A percentile compares a stretch with the other conserved stretches of the same genome.
These are phyloP conservation scores for Phaeosphaeriaceae sp. DNA, from an alignment of 2,329 filamentous ascomycete genomes.

Conservation along the genomic window DNA sequence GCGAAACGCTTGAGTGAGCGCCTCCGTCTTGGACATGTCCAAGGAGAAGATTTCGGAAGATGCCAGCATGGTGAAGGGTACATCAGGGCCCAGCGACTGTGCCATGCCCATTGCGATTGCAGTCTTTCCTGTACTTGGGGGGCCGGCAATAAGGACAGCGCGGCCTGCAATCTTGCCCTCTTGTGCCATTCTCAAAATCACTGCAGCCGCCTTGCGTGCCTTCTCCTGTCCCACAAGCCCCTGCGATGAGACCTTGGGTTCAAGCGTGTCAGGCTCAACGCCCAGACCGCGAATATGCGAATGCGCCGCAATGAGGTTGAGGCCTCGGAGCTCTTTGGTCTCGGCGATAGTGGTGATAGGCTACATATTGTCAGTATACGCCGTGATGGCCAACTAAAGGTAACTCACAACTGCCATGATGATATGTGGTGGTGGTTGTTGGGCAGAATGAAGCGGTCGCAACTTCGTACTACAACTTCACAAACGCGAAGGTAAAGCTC, in stretches of 20 bases:
- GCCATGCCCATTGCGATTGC: conserved; percentile 99
- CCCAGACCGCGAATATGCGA: conserved; percentile 97
- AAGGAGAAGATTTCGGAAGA: conserved; percentile 98
- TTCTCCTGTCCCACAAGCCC: conserved; percentile 96
- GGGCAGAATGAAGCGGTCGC: conserved; percentile 3
- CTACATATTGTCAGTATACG: conserved; percentile 28
- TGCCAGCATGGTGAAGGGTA: conserved; percentile 94
- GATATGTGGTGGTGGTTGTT: conserved; percentile 8
- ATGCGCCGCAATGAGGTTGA: conserved; percentile 97
- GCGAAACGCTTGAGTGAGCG: conserved; percentile 96
- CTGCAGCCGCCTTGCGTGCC: conserved; percentile 92
- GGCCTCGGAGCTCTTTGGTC: conserved; percentile 91
- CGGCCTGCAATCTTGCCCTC: conserved; percentile 97
- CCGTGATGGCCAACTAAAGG: too few species aligned
- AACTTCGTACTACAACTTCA: too few species aligned
- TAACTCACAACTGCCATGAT: conserved; percentile 44
- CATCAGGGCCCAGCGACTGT: conserved; percentile 90
- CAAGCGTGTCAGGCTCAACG: conserved; percentile 88
- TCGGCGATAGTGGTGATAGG: conserved; percentile 84
- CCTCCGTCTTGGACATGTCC: conserved; percentile 99
- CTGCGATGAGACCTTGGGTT: conserved; percentile 84
- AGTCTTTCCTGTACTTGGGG: conserved; percentile 96
- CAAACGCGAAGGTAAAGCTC: conserved; percentile 22
- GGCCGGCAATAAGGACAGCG: conserved; percentile 92
- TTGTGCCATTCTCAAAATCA: conserved; percentile 98